Conservation (phyloP, 73 alveolate genomes). For the Blepharisma japonicum region DNA sequence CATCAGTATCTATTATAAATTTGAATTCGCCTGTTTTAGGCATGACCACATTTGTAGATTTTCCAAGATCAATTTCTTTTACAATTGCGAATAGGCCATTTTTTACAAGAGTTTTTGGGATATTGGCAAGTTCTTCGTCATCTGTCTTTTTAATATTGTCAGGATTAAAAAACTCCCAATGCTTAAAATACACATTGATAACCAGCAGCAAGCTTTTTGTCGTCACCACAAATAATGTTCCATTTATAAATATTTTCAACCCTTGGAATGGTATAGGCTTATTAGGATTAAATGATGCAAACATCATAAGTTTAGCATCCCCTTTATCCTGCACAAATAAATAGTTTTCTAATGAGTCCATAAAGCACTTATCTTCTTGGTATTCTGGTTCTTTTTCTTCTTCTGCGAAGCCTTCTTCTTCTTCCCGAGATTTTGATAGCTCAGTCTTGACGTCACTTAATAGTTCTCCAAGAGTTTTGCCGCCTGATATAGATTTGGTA, state of each 20-base stretch:
- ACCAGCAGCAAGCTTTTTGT: not conserved
- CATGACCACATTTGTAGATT: not conserved
- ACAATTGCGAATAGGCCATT: not conserved
- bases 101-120: not conserved
- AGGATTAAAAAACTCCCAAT: not conserved
- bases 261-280: not conserved
- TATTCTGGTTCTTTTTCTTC: too few relatives aligned
- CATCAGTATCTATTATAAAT: not conserved
- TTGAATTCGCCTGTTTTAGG: not conserved
- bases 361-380: not conserved
- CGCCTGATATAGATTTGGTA: not conserved
- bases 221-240: conserved; percentile 12
- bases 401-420: too few relatives aligned
- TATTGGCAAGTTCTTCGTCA: not conserved
- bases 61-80: not conserved
- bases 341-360: not conserved
- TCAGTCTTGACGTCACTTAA: not conserved
- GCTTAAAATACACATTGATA: not conserved
- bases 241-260: not conserved
- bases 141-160: not conserved
- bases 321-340: not conserved
- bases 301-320: not conserved
- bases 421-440: not conserved
- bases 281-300: not conserved
- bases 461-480: not conserved